Percentiles rank a stretch among this genome's conserved stretches.
Conservation (phyloP, 192 early-diverging fungal species). For the Backusella mclennaniae region DNA sequence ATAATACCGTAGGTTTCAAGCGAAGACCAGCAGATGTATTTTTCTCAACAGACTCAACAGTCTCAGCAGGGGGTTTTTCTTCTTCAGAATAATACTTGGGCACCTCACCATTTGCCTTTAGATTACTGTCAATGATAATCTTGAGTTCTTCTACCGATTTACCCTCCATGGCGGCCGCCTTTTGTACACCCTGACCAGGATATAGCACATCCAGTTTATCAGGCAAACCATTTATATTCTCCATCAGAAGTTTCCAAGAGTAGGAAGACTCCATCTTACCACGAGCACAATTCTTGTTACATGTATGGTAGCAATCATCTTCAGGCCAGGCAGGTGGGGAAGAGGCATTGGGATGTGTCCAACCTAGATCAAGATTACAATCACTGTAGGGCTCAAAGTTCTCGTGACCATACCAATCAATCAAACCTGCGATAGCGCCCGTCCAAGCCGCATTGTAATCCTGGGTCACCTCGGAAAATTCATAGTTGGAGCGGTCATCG, state of each 20-base stretch:
- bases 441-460: slow-evolving; percentile 42
- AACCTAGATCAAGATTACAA: slow-evolving; percentile 38
- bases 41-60: not conserved
- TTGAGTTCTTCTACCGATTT: slow-evolving; percentile 5
- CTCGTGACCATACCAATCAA: slow-evolving; percentile 34
- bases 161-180: slow-evolving; percentile 17
- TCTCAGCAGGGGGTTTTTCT: not conserved
- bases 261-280: slow-evolving; percentile 31
- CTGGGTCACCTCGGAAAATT: slow-evolving; percentile 51
- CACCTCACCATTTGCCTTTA: not conserved
- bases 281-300: slow-evolving; percentile 37
- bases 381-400: slow-evolving; percentile 38
- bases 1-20: not conserved
- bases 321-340: slow-evolving; percentile 30
- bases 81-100: not conserved
- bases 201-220: slow-evolving; percentile 14
- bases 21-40: not conserved
- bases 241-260: slow-evolving; percentile 31
- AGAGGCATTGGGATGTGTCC: slow-evolving; percentile 37
- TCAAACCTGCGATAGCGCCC: slow-evolving; percentile 36
- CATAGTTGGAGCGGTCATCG: slow-evolving; percentile 50
- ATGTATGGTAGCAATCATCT: slow-evolving; percentile 44
- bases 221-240: not conserved
- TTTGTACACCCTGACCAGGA: slow-evolving; percentile 15
- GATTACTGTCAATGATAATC: not conserved